Evolutionary conservation across 2,329 filamentous ascomycete species (phyloP).

Genomic region (Penicillium sclerotiorum): DNA sequence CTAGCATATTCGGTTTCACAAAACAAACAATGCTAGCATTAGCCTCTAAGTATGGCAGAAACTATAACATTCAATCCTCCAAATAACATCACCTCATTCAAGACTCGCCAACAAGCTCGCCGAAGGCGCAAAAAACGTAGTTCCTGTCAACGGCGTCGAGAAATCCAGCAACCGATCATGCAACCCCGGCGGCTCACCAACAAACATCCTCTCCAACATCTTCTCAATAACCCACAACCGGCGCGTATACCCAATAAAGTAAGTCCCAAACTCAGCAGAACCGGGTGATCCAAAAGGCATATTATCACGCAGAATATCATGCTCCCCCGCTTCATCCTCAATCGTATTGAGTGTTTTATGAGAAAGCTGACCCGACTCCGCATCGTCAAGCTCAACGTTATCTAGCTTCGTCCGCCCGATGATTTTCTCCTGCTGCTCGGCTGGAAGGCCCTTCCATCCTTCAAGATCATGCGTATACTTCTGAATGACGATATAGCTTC

Average conservation of each 20-base stretch:
- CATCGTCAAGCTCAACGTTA: slow-evolving; percentile 60
- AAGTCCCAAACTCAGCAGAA: slow-evolving; percentile 57
- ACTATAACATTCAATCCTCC: not conserved
- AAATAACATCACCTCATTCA: slow-evolving; percentile 15
- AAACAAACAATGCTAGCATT: no score
- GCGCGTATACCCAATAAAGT: slow-evolving; percentile 59
- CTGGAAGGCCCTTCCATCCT: slow-evolving; percentile 50
- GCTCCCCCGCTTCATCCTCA: slow-evolving; percentile 56
- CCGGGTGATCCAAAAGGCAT: slow-evolving; percentile 63
- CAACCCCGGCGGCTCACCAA: slow-evolving; percentile 56
- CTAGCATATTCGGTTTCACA: no score
- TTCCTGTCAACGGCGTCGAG: slow-evolving; percentile 56
- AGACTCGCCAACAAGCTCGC: slow-evolving; percentile 39
- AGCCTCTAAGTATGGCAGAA: no score
- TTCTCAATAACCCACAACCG: slow-evolving; percentile 60
- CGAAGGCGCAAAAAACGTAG: slow-evolving; percentile 58
- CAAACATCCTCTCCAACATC: slow-evolving; percentile 62
- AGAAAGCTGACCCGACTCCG: slow-evolving; percentile 49
- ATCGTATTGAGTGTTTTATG: slow-evolving; percentile 61
- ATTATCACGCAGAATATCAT: slow-evolving; percentile 60
- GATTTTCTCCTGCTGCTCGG: slow-evolving; percentile 58
- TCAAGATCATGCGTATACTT: slow-evolving; percentile 60
- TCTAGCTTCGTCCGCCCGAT: slow-evolving; percentile 62
- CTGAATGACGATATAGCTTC: slow-evolving; percentile 63
- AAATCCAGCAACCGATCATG: slow-evolving; percentile 61